phyloP scores from a whole-genome alignment of 768 basidiomycete genomes.

The Crucibulum laeve region DNA sequence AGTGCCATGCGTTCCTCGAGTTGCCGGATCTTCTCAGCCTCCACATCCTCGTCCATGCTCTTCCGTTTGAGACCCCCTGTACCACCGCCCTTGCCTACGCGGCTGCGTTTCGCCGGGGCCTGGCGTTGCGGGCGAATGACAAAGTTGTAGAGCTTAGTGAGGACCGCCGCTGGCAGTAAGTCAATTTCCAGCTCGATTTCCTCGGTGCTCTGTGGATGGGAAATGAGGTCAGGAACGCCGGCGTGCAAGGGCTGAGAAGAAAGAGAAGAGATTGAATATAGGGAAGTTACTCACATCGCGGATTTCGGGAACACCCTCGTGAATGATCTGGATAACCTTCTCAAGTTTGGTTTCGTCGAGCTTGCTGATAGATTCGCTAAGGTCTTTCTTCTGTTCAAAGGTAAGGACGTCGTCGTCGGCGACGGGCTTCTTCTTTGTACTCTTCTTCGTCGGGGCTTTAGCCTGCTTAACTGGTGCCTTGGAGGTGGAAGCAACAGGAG shows the following conservation, averaged over 20 bases:
- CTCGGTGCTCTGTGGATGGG: conserved; percentile 70
- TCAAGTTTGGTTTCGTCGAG: conserved; percentile 83
- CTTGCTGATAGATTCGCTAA: conserved; percentile 89
- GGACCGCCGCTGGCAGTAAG: conserved; percentile 75
- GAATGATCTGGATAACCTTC: conserved; percentile 92
- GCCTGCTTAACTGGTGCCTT: conserved; percentile 51
- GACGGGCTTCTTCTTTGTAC: conserved; percentile 50
- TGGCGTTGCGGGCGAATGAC: conserved; percentile 79
- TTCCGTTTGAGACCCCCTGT: conserved; percentile 91
- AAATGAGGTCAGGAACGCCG: conserved; percentile 9
- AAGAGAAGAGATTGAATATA: conserved; percentile 1
- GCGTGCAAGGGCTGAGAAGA: conserved; percentile 7
- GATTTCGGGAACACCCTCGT: conserved; percentile 90
- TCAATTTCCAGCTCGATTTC: conserved; percentile 99
- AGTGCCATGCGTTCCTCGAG: conserved; percentile 85
- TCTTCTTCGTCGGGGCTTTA: conserved; percentile 53
- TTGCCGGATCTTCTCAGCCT: conserved; percentile 90
- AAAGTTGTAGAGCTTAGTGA: conserved; percentile 93
- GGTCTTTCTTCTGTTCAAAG: conserved; percentile 97
- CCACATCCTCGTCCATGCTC: conserved; percentile 96
- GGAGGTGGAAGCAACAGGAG: conserved; percentile 58
- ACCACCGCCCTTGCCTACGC: conserved; percentile 72
- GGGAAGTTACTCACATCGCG: conserved; percentile 65
- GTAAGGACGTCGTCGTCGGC: conserved; percentile 81
- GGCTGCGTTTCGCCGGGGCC: conserved; percentile 59